A percentile compares a stretch with the other conserved stretches of the same genome.
These are phyloP conservation scores for Zanthoxylum bungeanum DNA, from an alignment of 345 rosid genomes.

Conservation along the genomic window DNA sequence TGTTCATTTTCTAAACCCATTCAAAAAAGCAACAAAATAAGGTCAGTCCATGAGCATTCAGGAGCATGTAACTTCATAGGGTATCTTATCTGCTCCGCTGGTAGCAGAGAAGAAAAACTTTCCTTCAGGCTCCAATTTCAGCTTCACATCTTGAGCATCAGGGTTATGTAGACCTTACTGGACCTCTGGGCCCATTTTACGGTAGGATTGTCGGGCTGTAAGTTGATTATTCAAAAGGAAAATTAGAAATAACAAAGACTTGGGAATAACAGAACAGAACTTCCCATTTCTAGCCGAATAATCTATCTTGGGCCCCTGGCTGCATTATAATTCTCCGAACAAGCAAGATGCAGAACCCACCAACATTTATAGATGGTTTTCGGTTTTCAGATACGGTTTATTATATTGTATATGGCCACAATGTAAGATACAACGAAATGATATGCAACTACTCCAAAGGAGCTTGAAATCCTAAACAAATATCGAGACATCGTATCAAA, in stretches of 20 bases:
- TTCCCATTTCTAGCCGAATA: too few species aligned
- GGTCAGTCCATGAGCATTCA: background rate
- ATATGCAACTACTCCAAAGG: background rate
- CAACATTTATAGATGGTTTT: background rate
- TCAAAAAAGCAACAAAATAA: background rate
- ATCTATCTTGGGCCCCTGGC: too few species aligned
- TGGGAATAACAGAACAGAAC: background rate
- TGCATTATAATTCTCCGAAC: background rate
- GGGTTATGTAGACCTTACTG: conserved; percentile 48
- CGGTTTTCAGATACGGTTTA: background rate
- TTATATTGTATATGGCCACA: background rate
- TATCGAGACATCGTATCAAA: background rate
- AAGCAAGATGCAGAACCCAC: background rate
- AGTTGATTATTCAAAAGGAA: conserved; percentile 4
- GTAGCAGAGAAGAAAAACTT: conserved; percentile 49
- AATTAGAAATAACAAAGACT: background rate
- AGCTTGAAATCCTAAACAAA: background rate
- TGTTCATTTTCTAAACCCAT: conserved; percentile 26
- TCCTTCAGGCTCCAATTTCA: conserved; percentile 58
- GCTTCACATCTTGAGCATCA: conserved; percentile 54
- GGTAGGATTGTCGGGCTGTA: conserved; percentile 50
- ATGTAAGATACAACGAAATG: background rate
- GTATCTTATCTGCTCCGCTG: conserved; percentile 40
- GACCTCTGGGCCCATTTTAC: conserved; percentile 64
- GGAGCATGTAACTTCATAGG: conserved; percentile 31